These are phyloP conservation scores for Helminthosporium solani DNA, from an alignment of 2,329 filamentous ascomycete genomes.

Conservation along the genomic window DNA sequence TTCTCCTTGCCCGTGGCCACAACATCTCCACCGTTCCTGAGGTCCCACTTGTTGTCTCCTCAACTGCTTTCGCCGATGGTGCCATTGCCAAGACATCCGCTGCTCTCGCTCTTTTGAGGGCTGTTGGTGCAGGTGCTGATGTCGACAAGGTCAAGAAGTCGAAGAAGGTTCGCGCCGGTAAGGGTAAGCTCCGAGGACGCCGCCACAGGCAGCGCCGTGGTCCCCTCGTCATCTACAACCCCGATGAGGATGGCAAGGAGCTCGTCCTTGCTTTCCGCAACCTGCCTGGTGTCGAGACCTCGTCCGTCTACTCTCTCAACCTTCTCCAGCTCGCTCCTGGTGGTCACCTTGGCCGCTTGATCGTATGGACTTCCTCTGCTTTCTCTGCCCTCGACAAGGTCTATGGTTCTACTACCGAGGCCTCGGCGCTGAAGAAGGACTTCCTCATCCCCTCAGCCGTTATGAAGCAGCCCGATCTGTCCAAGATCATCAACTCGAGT, in stretches of 20 bases:
- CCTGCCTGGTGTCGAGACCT: constrained; percentile 97
- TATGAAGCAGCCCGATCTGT: constrained; percentile 91
- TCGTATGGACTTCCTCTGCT: constrained; percentile 96
- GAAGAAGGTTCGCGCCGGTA: constrained; percentile 95
- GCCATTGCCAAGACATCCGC: constrained; percentile 85
- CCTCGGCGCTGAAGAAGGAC: constrained; percentile 96
- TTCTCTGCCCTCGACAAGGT: constrained; percentile 96
- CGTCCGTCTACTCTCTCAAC: constrained; percentile 89
- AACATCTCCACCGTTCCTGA: constrained; percentile 88
- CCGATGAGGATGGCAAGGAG: constrained; percentile 91
- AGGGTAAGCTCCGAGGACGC: constrained; percentile 97
- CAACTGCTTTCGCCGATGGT: constrained; percentile 77
- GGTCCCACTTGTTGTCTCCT: constrained; percentile 95
- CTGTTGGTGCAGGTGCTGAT: constrained; percentile 85
- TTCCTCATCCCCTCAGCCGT: constrained; percentile 93
- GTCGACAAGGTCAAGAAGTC: constrained; percentile 94
- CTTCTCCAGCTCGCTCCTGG: constrained; percentile 98
- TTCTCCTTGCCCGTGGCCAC: constrained; percentile 96
- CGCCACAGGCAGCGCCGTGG: constrained; percentile 97
- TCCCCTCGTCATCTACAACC: constrained; percentile 96
- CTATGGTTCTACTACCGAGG: constrained; percentile 89
- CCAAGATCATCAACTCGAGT: constrained; percentile 98
- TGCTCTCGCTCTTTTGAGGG: constrained; percentile 83
- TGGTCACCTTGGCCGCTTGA: constrained; percentile 98
- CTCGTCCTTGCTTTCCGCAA: constrained; percentile 96